Conservation (phyloP, 2,329 filamentous ascomycete genomes). For the Emmonsiellopsis sp. region DNA sequence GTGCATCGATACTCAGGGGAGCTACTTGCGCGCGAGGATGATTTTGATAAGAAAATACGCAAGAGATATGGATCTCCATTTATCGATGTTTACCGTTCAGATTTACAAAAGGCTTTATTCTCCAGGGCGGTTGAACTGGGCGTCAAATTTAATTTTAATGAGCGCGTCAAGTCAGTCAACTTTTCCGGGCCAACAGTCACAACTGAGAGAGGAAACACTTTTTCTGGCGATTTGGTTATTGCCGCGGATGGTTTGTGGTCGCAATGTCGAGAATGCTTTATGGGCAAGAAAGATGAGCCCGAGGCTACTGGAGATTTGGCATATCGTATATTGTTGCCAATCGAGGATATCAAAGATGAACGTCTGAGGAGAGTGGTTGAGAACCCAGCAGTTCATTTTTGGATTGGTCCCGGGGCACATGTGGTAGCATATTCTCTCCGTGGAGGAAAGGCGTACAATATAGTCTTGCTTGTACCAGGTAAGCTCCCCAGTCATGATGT, state of each 20-base stretch:
- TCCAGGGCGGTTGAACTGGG: slow-evolving; percentile 45
- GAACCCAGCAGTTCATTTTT: slow-evolving; percentile 43
- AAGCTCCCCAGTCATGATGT: slow-evolving; percentile 38
- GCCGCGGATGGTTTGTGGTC: slow-evolving; percentile 42
- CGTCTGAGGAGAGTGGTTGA: slow-evolving; percentile 40
- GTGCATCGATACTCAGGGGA: slow-evolving; percentile 30
- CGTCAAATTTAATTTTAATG: slow-evolving; percentile 28
- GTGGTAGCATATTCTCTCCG: slow-evolving; percentile 55
- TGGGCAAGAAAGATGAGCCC: slow-evolving; percentile 36
- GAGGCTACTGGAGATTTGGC: slow-evolving; percentile 48
- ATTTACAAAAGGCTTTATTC: slow-evolving; percentile 48
- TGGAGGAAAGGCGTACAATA: slow-evolving; percentile 51
- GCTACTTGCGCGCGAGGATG: slow-evolving; percentile 18
- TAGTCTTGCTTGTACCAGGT: slow-evolving; percentile 58
- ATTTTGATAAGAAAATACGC: slow-evolving; percentile 41
- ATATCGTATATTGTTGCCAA: slow-evolving; percentile 40
- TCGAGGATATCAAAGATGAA: slow-evolving; percentile 40
- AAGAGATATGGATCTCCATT: slow-evolving; percentile 49
- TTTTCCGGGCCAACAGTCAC: slow-evolving; percentile 36
- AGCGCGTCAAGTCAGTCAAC: slow-evolving; percentile 38
- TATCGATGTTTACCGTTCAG: slow-evolving; percentile 52
- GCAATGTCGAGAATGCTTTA: slow-evolving; percentile 34
- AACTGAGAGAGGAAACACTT: slow-evolving; percentile 16
- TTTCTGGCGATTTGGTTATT: slow-evolving; percentile 37
- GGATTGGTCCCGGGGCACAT: slow-evolving; percentile 44